phyloP scores from a whole-genome alignment of 192 early-diverging fungal species.

The Glomus cerebriforme region DNA sequence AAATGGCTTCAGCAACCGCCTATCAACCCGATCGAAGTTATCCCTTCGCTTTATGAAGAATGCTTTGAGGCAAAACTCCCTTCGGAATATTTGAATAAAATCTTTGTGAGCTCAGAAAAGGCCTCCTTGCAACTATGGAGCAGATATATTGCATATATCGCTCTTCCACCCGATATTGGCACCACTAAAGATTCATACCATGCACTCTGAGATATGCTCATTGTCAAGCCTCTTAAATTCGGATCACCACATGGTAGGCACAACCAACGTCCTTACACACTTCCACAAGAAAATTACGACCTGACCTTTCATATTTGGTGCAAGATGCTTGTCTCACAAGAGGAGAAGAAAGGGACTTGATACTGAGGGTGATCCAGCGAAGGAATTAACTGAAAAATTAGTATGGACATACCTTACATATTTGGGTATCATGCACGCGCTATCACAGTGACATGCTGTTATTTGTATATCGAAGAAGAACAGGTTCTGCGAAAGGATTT shows the following conservation, averaged over 20 bases:
- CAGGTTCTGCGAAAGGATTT: slow-evolving; percentile 6
- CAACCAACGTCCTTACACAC: neutral
- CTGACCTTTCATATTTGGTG: slow-evolving; percentile 20
- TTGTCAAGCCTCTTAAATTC: slow-evolving; percentile 13
- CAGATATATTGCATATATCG: slow-evolving; percentile 4
- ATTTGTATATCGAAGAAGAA: slow-evolving; percentile 11
- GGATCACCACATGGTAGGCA: neutral
- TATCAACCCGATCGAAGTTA: neutral
- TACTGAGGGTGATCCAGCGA: neutral
- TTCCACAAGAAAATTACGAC: slow-evolving; percentile 21
- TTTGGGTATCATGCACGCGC: slow-evolving; percentile 23
- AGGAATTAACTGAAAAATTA: slow-evolving; percentile 8
- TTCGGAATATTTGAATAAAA: slow-evolving; percentile 5
- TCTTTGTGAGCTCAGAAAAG: slow-evolving; percentile 17
- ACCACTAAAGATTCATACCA: slow-evolving; percentile 15
- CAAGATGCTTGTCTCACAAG: slow-evolving; percentile 25
- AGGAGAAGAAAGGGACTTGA: slow-evolving; percentile 22
- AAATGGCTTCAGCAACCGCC: slow-evolving; percentile 2
- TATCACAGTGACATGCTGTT: slow-evolving; percentile 21
- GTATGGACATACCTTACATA: slow-evolving; percentile 26
- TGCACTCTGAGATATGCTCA: slow-evolving; percentile 4
- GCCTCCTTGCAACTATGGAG: slow-evolving; percentile 2
- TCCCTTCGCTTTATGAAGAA: neutral
- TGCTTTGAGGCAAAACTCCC: neutral
- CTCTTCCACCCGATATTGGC: neutral